A percentile compares a stretch with the other conserved stretches of the same genome.
Evolutionary conservation across 805 yeast genomes (phyloP).

Genomic region (Teunomyces lycoperdinae): DNA sequence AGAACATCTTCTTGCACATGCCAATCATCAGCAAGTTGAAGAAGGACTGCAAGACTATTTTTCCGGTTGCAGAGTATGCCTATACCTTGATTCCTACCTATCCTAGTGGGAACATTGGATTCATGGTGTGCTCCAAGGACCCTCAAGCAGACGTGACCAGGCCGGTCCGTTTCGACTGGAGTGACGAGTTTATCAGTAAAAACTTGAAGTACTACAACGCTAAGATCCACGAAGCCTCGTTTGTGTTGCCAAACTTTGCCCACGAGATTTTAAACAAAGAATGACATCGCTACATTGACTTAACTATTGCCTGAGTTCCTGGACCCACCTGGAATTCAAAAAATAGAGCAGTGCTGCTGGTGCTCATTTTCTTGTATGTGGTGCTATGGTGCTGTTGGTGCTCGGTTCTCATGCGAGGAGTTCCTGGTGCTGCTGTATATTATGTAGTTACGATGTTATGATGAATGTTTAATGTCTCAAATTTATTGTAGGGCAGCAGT

Average conservation of each 20-base stretch:
- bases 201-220: conserved; percentile 80
- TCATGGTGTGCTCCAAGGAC: conserved; percentile 91
- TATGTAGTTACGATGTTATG: conserved; percentile 3
- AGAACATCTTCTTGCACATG: conserved; percentile 90
- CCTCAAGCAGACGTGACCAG: conserved; percentile 56
- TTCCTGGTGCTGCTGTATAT: conserved; percentile 1
- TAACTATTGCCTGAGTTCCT: not conserved
- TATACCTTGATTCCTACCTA: conserved; percentile 94
- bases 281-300: conserved; percentile 7
- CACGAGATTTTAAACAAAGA: conserved; percentile 39
- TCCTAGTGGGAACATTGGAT: conserved; percentile 97
- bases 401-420: not conserved
- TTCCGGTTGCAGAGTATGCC: conserved; percentile 90
- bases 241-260: conserved; percentile 92
- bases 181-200: conserved; percentile 58
- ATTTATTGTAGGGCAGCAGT: not conserved
- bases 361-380: not conserved
- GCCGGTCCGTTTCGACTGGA: conserved; percentile 63
- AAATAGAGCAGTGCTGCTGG: conserved; percentile 1
- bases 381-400: conserved; percentile 1
- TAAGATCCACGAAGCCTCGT: conserved; percentile 82
- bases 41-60: conserved; percentile 75
- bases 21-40: conserved; percentile 78
- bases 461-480: conserved; percentile 3
- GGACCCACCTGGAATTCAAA: not conserved